Evolutionary conservation across 202 grass and related monocot genomes (phyloP).

Genomic region (Setaria italica): DNA sequence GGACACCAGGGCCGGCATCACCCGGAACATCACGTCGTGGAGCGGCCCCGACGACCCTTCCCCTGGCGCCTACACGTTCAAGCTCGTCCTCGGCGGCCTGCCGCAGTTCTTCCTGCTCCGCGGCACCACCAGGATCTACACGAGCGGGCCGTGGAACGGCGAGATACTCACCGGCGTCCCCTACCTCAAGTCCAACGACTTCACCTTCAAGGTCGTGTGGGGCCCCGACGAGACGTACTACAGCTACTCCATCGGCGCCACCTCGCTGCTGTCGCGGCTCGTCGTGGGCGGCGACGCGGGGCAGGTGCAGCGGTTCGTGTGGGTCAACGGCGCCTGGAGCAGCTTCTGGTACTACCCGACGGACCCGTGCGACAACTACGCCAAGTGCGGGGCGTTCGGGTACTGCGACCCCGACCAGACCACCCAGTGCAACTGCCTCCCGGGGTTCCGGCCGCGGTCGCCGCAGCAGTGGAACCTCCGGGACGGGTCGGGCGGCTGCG

Average conservation of each 20-base stretch:
- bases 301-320: constrained; percentile 47
- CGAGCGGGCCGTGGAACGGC: constrained; percentile 75
- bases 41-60: constrained; percentile 57
- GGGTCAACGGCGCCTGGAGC: constrained; percentile 47
- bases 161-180: constrained; percentile 65
- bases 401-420: constrained; percentile 45
- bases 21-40: constrained; percentile 66
- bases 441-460: constrained; percentile 59
- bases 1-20: constrained; percentile 44
- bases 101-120: constrained; percentile 56
- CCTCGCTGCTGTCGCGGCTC: constrained; percentile 50
- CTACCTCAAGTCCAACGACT: constrained; percentile 43
- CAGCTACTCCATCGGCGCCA: constrained; percentile 48
- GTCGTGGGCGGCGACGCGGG: constrained; percentile 6
- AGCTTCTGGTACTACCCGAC: constrained; percentile 66
- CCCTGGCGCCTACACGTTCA: constrained; percentile 46
- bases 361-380: constrained; percentile 60
- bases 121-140: constrained; percentile 2
- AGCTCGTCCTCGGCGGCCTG: constrained; percentile 41
- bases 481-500: constrained; percentile 55
- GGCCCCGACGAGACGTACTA: constrained; percentile 58
- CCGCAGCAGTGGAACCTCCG: constrained; percentile 56
- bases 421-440: constrained; percentile 56
- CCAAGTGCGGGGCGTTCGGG: constrained; percentile 58
- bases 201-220: constrained; percentile 45